Conservation (phyloP, 1,284 basidiomycete genomes). For the Austroboletus novae-zelandiae region DNA sequence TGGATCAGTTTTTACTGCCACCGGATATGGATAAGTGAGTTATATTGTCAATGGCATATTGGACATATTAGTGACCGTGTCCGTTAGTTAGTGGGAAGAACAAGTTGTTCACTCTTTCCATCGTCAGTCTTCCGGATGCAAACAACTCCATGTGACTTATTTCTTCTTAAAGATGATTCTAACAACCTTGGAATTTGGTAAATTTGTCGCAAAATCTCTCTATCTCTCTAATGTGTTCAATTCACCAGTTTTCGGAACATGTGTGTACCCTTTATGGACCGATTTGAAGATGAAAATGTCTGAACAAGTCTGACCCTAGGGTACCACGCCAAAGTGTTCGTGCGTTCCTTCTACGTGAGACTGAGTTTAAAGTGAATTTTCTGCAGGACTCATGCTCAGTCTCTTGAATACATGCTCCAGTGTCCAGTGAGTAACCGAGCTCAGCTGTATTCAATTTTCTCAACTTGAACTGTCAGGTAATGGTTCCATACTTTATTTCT, state of each 20-base stretch:
- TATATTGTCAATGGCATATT: no score
- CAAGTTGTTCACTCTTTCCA: conserved; percentile 2
- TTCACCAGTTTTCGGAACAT: conserved; percentile 1
- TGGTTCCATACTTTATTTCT: not conserved
- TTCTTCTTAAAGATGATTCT: not conserved
- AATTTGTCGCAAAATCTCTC: not conserved
- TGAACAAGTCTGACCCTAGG: not conserved
- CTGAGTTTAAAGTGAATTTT: not conserved
- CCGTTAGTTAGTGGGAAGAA: conserved; percentile 13
- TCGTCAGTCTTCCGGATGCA: conserved; percentile 5
- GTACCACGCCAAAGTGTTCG: conserved; percentile 4
- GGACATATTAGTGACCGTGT: not conserved
- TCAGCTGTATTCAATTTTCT: not conserved
- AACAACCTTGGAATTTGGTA: not conserved
- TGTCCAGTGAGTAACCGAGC: not conserved
- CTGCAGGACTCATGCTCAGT: conserved; percentile 2
- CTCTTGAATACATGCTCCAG: not conserved
- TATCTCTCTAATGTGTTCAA: not conserved
- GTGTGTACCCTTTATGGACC: conserved; percentile 1
- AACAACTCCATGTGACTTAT: not conserved
- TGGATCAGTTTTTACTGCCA: not conserved
- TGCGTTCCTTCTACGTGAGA: not conserved
- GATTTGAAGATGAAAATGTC: not conserved
- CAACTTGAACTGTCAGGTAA: not conserved
- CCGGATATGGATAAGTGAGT: not conserved